These are phyloP conservation scores for Boeremia exigua DNA, from an alignment of 2,329 filamentous ascomycete genomes.

Conservation along the genomic window DNA sequence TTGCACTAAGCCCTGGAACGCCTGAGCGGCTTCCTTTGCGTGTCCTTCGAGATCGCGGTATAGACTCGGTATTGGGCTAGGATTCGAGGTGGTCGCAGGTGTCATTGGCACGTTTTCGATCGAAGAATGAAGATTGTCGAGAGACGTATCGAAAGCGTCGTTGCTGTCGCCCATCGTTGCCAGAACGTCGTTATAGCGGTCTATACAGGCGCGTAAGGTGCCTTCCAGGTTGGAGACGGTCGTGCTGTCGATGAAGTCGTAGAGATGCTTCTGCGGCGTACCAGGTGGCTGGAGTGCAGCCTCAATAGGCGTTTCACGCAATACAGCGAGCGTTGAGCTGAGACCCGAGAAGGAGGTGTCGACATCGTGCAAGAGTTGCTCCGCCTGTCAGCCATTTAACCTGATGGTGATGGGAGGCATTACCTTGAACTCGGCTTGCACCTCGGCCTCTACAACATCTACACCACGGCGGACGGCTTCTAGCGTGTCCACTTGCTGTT, in stretches of 20 bases:
- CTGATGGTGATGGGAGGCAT: neutral
- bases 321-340: slow-evolving; percentile 68
- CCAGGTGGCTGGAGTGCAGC: slow-evolving; percentile 63
- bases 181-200: slow-evolving; percentile 72
- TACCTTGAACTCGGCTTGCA: slow-evolving; percentile 54
- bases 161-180: slow-evolving; percentile 61
- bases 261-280: slow-evolving; percentile 63
- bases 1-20: slow-evolving; percentile 78
- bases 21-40: slow-evolving; percentile 80
- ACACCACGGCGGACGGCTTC: slow-evolving; percentile 53
- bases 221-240: slow-evolving; percentile 70
- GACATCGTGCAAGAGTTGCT: slow-evolving; percentile 66
- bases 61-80: slow-evolving; percentile 52
- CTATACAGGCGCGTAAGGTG: slow-evolving; percentile 73
- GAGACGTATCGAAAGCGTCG: slow-evolving; percentile 74
- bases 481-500: slow-evolving; percentile 53
- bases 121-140: slow-evolving; percentile 53
- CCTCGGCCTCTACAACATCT: slow-evolving; percentile 49
- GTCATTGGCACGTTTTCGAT: slow-evolving; percentile 43
- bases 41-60: slow-evolving; percentile 69
- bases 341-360: slow-evolving; percentile 71
- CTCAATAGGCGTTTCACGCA: slow-evolving; percentile 70
- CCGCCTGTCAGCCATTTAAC: slow-evolving; percentile 11
- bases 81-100: slow-evolving; percentile 37
- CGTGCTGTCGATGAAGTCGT: slow-evolving; percentile 78